phyloP scores from a whole-genome alignment of 139 green algal genomes.

The Medakamo hakoo region DNA sequence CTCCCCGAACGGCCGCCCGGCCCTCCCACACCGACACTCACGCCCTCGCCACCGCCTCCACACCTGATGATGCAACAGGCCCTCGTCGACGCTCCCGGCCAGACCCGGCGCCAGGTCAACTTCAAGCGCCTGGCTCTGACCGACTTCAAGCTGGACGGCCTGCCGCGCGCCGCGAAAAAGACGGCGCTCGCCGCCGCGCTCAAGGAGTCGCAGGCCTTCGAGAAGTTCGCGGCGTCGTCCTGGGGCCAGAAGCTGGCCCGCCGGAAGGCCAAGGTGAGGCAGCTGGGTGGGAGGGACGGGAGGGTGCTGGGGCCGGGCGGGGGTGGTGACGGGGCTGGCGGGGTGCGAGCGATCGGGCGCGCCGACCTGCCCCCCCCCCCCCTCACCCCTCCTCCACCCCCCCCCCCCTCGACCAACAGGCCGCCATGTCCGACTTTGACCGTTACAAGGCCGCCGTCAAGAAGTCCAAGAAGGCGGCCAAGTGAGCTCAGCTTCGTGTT shows the following conservation, averaged over 20 bases:
- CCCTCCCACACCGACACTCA: too few relatives aligned
- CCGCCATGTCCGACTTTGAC: constrained; percentile 78
- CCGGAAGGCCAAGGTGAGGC: constrained; percentile 35
- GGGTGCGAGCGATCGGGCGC: too few relatives aligned
- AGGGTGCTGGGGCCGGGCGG: too few relatives aligned
- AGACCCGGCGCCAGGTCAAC: constrained; percentile 47
- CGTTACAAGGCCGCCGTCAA: constrained; percentile 71
- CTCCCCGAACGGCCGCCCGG: too few relatives aligned
- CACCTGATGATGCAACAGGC: constrained; percentile 35
- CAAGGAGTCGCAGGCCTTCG: constrained; percentile 48
- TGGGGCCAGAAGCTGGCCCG: constrained; percentile 42
- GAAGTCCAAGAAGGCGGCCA: constrained; percentile 52
- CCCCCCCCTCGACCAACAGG: too few relatives aligned
- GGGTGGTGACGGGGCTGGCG: too few relatives aligned
- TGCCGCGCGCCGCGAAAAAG: constrained; percentile 76
- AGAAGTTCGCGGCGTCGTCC: constrained; percentile 65
- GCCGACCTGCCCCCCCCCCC: too few relatives aligned
- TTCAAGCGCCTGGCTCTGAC: constrained; percentile 92
- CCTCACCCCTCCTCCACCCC: too few relatives aligned
- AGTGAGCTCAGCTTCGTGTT: too few relatives aligned
- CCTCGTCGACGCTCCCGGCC: constrained; percentile 75
- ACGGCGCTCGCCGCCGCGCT: constrained; percentile 61
- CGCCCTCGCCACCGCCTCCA: too few relatives aligned
- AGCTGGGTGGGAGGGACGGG: too few relatives aligned
- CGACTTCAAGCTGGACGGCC: constrained; percentile 83